Conservation (phyloP, 163 green algal species). For the Volvox carteri region DNA sequence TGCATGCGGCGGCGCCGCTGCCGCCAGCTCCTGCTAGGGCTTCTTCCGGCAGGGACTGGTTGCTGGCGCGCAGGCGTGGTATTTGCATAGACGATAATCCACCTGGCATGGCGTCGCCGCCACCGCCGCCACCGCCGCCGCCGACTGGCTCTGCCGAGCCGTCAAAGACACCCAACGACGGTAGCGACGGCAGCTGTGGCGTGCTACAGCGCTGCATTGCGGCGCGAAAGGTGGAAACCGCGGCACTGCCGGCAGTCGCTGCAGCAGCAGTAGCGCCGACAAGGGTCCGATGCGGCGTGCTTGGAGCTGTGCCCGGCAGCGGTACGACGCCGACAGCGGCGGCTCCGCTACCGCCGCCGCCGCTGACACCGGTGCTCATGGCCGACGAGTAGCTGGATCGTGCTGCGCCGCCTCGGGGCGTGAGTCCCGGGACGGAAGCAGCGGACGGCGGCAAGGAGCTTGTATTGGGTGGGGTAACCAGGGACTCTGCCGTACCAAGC, state of each 20-base stretch:
- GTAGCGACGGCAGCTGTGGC: background rate
- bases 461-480: background rate
- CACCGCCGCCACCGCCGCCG: background rate
- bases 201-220: slow-evolving; percentile 14
- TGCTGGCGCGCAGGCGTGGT: slow-evolving; percentile 28
- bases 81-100: background rate
- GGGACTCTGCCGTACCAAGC: background rate
- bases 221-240: background rate
- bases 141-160: background rate
- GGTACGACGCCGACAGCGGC: background rate
- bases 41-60: slow-evolving; percentile 47
- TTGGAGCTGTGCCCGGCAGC: background rate
- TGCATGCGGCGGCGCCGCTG: background rate
- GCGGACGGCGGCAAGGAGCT: background rate
- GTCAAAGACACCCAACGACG: background rate
- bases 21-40: background rate
- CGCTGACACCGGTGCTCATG: background rate
- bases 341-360: too few relatives aligned
- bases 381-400: background rate
- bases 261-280: background rate
- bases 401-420: background rate
- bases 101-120: background rate
- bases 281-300: background rate
- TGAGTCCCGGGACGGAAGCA: background rate
- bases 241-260: background rate